Evolutionary conservation across 164 flowering plant genomes (phyloP), one percentile per base, ranked within the genome.

Genomic region (Vitis cinerea): DNA sequence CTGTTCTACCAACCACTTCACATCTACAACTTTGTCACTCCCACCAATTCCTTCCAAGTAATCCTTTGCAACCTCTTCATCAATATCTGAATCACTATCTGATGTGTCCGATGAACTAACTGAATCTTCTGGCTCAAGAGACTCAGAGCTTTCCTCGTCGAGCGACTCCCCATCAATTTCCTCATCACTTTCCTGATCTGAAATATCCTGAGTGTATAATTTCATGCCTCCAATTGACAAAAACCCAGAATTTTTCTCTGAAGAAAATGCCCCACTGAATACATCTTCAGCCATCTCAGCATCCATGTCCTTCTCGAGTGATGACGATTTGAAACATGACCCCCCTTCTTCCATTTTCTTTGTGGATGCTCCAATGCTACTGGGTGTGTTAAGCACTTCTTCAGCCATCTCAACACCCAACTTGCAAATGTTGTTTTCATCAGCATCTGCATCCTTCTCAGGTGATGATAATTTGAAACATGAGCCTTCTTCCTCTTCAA

Each of bases 1-100:
- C 12, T 68, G 73, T 59, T 72, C 79, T 57, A 69, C 67, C 81
- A 87, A 78, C 88, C 86, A 84, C 72, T 85, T 81, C 53, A 83
- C 67, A 48, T 88, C 72, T 10, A 85, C 61, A 23, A 86, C 54
- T 63, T 77, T 81, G n/a, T 66, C 74, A 44, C 77, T 73, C 54
- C 98, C 97, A 31, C 98, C 98, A 79, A 93, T 86, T 59, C 98
- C 98, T 72, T 90, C 87, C 66, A 91, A 67, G 67, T 95, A 93
- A 83, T 95, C 99, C 73, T 83, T 75, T 16, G 84, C 91, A 44
- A 95, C 76, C 19, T 87, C 97, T 12, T 91, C 95, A 71, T 91
- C 98, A 78, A 95, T 67, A 61, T 86, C 97, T 8, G 89, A 86
- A 80, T 77, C 83, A 75, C 84, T 83, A 66, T 75, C 79, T 72